These are phyloP conservation scores for Annulohypoxylon nitens DNA, from an alignment of 495 filamentous ascomycete species.

Conservation along the genomic window DNA sequence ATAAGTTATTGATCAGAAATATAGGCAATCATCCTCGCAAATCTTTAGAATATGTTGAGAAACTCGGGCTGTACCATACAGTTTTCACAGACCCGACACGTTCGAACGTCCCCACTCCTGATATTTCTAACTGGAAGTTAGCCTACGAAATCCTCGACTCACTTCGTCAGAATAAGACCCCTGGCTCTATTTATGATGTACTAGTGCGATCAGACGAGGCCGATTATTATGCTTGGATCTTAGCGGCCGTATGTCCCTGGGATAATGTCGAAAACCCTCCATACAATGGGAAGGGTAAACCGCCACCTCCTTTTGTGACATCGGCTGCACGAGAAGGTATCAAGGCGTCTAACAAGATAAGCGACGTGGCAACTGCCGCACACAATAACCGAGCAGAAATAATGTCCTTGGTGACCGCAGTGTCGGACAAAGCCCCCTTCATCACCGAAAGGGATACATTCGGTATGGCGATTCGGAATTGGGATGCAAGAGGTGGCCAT, in stretches of 20 bases:
- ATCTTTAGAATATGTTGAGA: constrained; percentile 79
- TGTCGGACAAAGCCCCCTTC: constrained; percentile 53
- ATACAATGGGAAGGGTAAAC: constrained; percentile 58
- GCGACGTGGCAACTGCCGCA: constrained; percentile 73
- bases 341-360: constrained; percentile 79
- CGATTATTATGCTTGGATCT: constrained; percentile 77
- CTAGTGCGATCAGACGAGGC: constrained; percentile 72
- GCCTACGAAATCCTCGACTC: constrained; percentile 66
- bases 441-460: constrained; percentile 61
- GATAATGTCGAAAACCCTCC: constrained; percentile 64
- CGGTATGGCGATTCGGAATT: constrained; percentile 82
- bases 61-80: constrained; percentile 78
- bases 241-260: constrained; percentile 84
- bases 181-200: constrained; percentile 62
- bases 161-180: constrained; percentile 62
- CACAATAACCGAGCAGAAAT: constrained; percentile 72
- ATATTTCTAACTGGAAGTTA: constrained; percentile 58
- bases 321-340: constrained; percentile 81
- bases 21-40: constrained; percentile 75
- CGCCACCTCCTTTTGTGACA: constrained; percentile 59
- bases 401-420: constrained; percentile 66
- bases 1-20: constrained; percentile 20
- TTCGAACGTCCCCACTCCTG: constrained; percentile 52
- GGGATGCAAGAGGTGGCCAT: constrained; percentile 70
- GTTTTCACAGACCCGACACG: constrained; percentile 80